Percentiles rank a stretch among this genome's conserved stretches.
phyloP scores from a whole-genome alignment of 306 rosid genomes.

The Dryas drummondii region DNA sequence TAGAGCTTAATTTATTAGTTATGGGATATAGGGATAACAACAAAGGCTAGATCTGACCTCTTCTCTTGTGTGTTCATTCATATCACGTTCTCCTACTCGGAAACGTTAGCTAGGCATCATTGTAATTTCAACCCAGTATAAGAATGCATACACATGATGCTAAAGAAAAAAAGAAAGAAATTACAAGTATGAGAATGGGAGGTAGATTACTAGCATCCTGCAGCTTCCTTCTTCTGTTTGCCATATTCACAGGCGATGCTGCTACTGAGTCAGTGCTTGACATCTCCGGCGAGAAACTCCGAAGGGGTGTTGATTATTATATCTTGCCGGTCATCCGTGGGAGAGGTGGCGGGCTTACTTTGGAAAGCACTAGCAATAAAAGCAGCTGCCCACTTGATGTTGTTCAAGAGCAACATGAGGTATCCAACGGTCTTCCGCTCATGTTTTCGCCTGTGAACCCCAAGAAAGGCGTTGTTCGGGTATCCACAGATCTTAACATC shows the following conservation, averaged over 20 bases:
- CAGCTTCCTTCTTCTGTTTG: conserved; percentile 16
- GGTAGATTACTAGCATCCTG: neutral
- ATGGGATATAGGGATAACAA: too few relatives aligned
- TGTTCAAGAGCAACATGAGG: conserved; percentile 38
- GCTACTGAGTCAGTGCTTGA: conserved; percentile 45
- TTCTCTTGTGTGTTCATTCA: too few relatives aligned
- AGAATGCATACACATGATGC: too few relatives aligned
- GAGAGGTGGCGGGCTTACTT: conserved; percentile 50
- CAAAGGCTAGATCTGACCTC: too few relatives aligned
- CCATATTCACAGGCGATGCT: conserved; percentile 21
- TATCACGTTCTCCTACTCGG: too few relatives aligned
- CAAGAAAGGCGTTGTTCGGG: conserved; percentile 37
- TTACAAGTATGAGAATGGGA: too few relatives aligned
- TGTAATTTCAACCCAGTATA: too few relatives aligned
- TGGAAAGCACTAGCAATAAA: conserved; percentile 27
- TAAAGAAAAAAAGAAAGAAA: too few relatives aligned
- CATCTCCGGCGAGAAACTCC: conserved; percentile 32
- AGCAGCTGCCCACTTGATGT: conserved; percentile 50
- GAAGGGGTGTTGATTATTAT: conserved; percentile 23
- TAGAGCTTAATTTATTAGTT: too few relatives aligned
- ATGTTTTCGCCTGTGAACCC: conserved; percentile 34
- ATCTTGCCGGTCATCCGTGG: conserved; percentile 50
- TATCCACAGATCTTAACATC: conserved; percentile 52
- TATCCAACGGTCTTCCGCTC: conserved; percentile 40
- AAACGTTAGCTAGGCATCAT: too few relatives aligned